Conservation (phyloP, 192 early-diverging fungal species). For the Backusella mclennaniae region DNA sequence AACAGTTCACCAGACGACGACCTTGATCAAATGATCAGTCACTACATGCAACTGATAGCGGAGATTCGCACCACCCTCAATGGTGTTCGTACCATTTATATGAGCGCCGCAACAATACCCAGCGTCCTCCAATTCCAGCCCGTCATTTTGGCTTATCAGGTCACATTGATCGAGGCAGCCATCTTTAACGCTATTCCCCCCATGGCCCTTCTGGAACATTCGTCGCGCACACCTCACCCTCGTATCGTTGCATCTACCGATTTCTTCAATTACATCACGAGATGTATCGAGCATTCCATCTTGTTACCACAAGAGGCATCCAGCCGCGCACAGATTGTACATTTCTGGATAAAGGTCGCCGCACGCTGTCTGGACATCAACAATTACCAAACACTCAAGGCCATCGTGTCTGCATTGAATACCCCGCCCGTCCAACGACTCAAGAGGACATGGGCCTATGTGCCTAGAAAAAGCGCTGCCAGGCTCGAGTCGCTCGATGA, state of each 20-base stretch:
- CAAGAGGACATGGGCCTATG: constrained; percentile 70
- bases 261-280: constrained; percentile 79
- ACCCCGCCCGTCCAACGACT: constrained; percentile 71
- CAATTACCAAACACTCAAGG: constrained; percentile 74
- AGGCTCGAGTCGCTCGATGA: constrained; percentile 55
- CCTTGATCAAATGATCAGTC: constrained; percentile 44
- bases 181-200: constrained; percentile 68
- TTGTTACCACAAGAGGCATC: constrained; percentile 58
- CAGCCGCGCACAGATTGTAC: constrained; percentile 60
- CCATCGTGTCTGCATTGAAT: constrained; percentile 62
- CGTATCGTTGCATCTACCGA: constrained; percentile 67
- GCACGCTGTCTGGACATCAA: constrained; percentile 55
- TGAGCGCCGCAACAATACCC: constrained; percentile 51
- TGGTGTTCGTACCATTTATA: constrained; percentile 47
- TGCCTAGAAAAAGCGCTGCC: constrained; percentile 61
- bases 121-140: constrained; percentile 59
- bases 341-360: constrained; percentile 74
- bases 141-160: constrained; percentile 64
- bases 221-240: constrained; percentile 58
- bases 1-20: constrained; percentile 25
- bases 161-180: constrained; percentile 67
- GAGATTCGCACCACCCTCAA: constrained; percentile 51
- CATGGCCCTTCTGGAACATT: constrained; percentile 56
- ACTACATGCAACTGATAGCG: constrained; percentile 42
- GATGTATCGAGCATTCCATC: constrained; percentile 71